phyloP scores from a whole-genome alignment of 2,329 filamentous ascomycete genomes.

The Lomentospora prolificans region DNA sequence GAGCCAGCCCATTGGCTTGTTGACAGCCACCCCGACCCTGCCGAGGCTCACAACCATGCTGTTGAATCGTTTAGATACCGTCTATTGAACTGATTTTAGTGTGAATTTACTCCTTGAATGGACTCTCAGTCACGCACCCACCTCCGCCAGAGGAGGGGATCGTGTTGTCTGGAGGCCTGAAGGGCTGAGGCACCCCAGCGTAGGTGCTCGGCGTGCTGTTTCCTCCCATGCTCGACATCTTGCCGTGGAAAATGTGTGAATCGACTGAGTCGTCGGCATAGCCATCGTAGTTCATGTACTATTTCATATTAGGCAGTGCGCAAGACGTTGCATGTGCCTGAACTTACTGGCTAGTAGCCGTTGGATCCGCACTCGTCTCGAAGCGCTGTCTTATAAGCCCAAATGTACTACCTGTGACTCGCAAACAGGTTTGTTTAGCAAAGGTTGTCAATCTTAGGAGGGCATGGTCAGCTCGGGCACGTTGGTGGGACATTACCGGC shows the following conservation, averaged over 20 bases:
- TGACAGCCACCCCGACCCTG: constrained; percentile 19
- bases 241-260: constrained; percentile 39
- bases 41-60: constrained; percentile 28
- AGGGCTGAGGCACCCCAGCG: constrained; percentile 17
- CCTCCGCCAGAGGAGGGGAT: constrained; percentile 41
- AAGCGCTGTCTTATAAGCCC: constrained; percentile 21
- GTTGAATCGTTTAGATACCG: background rate
- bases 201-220: constrained; percentile 26
- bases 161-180: constrained; percentile 13
- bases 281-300: constrained; percentile 37
- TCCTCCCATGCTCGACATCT: constrained; percentile 31
- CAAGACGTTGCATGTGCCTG: background rate
- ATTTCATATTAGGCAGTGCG: background rate
- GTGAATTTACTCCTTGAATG: constrained; percentile 29
- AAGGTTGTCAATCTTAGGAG: background rate
- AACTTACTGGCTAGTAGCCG: constrained; percentile 26
- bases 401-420: constrained; percentile 23
- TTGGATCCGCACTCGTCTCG: constrained; percentile 24
- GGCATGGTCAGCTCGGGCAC: background rate
- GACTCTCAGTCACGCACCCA: constrained; percentile 42
- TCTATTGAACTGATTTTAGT: too few species aligned
- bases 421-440: constrained; percentile 18
- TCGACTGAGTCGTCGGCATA: constrained; percentile 21
- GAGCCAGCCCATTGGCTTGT: constrained; percentile 21
- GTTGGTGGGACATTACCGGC: too few species aligned